Conservation (phyloP, 2,329 filamentous ascomycete genomes). For the Botrytis porri region DNA sequence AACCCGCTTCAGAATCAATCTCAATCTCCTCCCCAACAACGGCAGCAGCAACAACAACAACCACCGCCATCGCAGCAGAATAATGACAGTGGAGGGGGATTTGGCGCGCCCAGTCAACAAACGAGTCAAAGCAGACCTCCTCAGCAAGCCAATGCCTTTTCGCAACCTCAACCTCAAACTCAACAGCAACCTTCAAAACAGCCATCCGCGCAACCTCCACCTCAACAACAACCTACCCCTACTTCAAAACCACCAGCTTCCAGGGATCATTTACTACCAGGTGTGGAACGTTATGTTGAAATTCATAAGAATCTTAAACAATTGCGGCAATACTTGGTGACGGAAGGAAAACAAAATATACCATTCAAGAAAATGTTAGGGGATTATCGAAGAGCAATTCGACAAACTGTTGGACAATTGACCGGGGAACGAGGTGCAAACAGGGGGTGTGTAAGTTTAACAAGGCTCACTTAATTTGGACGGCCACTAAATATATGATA, state of each 20-base stretch:
- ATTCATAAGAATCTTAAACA: conserved; percentile 67
- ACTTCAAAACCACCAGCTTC: background rate
- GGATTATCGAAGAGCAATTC: conserved; percentile 68
- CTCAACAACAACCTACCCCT: conserved; percentile 8
- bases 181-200: conserved; percentile 7
- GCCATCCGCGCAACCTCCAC: background rate
- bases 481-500: conserved; percentile 22
- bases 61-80: background rate
- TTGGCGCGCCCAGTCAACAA: background rate
- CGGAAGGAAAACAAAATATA: conserved; percentile 54
- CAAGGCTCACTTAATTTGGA: background rate
- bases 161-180: background rate
- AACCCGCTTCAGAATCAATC: background rate
- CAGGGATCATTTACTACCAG: conserved; percentile 30
- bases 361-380: conserved; percentile 61
- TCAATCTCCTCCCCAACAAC: background rate
- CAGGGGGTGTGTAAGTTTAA: conserved; percentile 48
- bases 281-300: conserved; percentile 47
- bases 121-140: background rate
- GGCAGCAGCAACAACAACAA: background rate
- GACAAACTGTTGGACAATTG: conserved; percentile 70
- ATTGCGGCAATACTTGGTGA: conserved; percentile 51
- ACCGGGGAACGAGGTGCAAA: conserved; percentile 64
- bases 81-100: background rate
- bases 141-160: conserved; percentile 5